phyloP scores from a whole-genome alignment of 176 grass and related monocot species.

The Triticum urartu region DNA sequence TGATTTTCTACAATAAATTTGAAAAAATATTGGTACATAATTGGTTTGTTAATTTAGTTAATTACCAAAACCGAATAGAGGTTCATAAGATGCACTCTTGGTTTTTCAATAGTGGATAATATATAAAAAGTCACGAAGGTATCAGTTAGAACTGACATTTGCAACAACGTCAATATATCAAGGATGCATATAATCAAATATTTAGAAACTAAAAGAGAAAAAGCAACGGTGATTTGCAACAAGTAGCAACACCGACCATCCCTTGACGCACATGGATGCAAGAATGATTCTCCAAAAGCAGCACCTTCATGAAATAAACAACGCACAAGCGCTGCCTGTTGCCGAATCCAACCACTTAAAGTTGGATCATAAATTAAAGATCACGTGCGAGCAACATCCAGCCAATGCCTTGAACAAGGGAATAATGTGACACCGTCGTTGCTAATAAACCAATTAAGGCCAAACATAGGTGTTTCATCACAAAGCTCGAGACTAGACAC shows the following conservation, averaged over 20 bases:
- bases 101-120: too few species aligned
- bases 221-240: too few species aligned
- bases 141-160: too few species aligned
- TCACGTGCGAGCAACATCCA: background rate
- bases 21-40: background rate
- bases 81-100: background rate
- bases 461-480: background rate
- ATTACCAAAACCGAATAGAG: too few species aligned
- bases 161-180: too few species aligned
- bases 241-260: too few species aligned
- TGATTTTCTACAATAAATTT: background rate
- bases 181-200: too few species aligned
- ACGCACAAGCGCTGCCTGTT: rapidly evolving
- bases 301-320: background rate
- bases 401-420: background rate
- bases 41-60: background rate
- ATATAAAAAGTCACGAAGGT: too few species aligned
- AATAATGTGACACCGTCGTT: background rate
- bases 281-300: background rate
- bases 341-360: background rate
- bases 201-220: too few species aligned
- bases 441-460: background rate
- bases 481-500: background rate
- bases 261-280: background rate
- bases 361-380: background rate